Evolutionary conservation across 306 rosid species (phyloP).

Genomic region (Acacia confusa): DNA sequence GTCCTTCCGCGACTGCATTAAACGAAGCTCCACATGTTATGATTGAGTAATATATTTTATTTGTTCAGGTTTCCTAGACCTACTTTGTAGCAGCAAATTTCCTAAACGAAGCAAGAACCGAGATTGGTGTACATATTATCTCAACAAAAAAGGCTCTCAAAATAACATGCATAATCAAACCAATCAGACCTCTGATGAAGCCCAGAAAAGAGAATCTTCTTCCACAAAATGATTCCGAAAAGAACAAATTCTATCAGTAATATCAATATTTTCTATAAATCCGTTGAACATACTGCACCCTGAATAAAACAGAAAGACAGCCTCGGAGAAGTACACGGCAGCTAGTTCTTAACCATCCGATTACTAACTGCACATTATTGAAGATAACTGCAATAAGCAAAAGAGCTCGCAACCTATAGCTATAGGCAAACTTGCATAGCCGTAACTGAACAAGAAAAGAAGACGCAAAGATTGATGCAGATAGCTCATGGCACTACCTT

Average conservation of each 20-base stretch:
- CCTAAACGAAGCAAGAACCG: not conserved
- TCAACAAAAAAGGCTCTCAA: conserved; percentile 22
- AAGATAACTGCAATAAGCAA: not conserved
- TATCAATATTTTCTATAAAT: conserved; percentile 4
- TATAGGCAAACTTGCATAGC: conserved; percentile 1
- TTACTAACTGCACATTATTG: conserved; percentile 32
- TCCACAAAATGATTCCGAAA: conserved; percentile 11
- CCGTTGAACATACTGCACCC: conserved; percentile 16
- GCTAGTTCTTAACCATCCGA: conserved; percentile 20
- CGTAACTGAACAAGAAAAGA: not conserved
- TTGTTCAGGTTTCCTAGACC: conserved; percentile 19
- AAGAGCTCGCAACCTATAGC: not conserved
- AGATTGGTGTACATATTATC: not conserved
- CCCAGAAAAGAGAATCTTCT: not conserved
- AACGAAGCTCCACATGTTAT: conserved; percentile 20
- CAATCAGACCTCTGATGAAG: not conserved
- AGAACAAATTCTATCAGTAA: conserved; percentile 6
- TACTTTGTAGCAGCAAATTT: not conserved
- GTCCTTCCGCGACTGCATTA: conserved; percentile 15
- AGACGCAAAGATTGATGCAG: not conserved
- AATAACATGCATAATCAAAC: not conserved
- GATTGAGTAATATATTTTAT: conserved; percentile 10
- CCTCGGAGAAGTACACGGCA: not conserved
- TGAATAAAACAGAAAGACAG: conserved; percentile 12
- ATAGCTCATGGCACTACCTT: conserved; percentile 33